Evolutionary conservation across 371 early-diverging fungal species (phyloP).

Genomic region (Lichtheimia ornata): DNA sequence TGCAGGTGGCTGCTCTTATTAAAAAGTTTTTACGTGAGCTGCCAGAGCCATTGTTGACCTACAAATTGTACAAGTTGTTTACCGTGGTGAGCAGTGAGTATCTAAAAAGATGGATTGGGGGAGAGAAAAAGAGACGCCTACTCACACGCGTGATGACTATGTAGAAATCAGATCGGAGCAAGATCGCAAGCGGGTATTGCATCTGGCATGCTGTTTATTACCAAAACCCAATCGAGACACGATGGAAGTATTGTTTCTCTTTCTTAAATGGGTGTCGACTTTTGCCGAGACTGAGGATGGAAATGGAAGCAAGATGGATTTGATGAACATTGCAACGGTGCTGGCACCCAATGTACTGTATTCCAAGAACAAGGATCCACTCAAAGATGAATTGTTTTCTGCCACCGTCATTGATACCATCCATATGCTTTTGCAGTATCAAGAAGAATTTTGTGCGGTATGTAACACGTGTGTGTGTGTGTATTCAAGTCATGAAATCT

Average conservation of each 20-base stretch:
- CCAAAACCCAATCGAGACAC: slow-evolving; percentile 93
- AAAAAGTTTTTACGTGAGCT: slow-evolving; percentile 94
- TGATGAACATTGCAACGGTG: slow-evolving; percentile 88
- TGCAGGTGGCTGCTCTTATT: slow-evolving; percentile 91
- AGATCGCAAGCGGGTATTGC: slow-evolving; percentile 67
- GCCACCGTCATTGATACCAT: slow-evolving; percentile 78
- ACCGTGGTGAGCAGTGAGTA: slow-evolving; percentile 73
- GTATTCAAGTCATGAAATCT: neutral
- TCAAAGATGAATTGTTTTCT: slow-evolving; percentile 60
- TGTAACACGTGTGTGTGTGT: neutral
- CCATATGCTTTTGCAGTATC: slow-evolving; percentile 68
- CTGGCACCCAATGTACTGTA: slow-evolving; percentile 93
- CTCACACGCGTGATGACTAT: too few species aligned
- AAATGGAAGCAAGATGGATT: slow-evolving; percentile 88
- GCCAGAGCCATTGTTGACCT: slow-evolving; percentile 93
- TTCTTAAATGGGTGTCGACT: slow-evolving; percentile 82
- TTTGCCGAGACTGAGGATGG: slow-evolving; percentile 69
- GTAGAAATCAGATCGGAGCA: slow-evolving; percentile 58
- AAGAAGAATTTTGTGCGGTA: slow-evolving; percentile 77
- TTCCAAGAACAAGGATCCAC: slow-evolving; percentile 77
- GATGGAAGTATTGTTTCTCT: slow-evolving; percentile 83
- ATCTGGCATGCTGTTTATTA: slow-evolving; percentile 81
- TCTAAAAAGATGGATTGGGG: too few species aligned
- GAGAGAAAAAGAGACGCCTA: too few species aligned
- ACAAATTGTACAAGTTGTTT: slow-evolving; percentile 84